Base-by-base conservation (phyloP, 306 rosid genomes). In the Cucurbita ficifolia region DNA sequence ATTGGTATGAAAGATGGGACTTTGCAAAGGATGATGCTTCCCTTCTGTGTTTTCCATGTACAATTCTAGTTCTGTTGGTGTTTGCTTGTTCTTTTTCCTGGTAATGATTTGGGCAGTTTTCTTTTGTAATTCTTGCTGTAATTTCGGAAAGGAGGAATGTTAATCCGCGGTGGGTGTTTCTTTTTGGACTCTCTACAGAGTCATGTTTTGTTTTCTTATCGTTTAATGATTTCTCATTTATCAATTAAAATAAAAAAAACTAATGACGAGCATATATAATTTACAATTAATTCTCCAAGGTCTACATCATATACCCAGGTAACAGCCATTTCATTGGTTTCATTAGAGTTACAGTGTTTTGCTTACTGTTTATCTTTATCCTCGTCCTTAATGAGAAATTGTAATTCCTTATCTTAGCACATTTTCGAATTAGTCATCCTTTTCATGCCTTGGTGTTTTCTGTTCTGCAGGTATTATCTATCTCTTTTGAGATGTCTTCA, bases 401-500 rank as follows among this genome's bases (percentile, higher is more conserved):
- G 19, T 19, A 45, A 17, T 53, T 16, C 54, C 40, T 69, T 65
- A 22, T 22, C 48, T 73, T 13, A n/a, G 8, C 17, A 21, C 16
- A 10, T 51, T 68, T 24, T 72, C 46, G 2, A 42, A 65, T 42
- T 2, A 40, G 36, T 74, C 62, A 24, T 84, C 79, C 33, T 64
- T 51, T 74, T 70, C 70, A 65, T 64, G 67, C 55, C 17, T 58
- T 59, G 64, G 56, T 10, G 48, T 75, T 83, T 83, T 85, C 56
- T 81, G 62, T 53, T 76, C 60, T 84, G 80, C 82, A 94, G 98
- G 92, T 94, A 85, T 81, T 91, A 91, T 84, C 84, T 82, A 53
- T 89, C 96, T 72, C 86, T 94, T 63, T 76, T 94, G 79, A 72
- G 73, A 65, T 88, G 88, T 81, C 82, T 94, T 77, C 99, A 94